Evolutionary conservation across 441 rosid genomes (phyloP).

Genomic region (Cnidoscolus chayamansa): DNA sequence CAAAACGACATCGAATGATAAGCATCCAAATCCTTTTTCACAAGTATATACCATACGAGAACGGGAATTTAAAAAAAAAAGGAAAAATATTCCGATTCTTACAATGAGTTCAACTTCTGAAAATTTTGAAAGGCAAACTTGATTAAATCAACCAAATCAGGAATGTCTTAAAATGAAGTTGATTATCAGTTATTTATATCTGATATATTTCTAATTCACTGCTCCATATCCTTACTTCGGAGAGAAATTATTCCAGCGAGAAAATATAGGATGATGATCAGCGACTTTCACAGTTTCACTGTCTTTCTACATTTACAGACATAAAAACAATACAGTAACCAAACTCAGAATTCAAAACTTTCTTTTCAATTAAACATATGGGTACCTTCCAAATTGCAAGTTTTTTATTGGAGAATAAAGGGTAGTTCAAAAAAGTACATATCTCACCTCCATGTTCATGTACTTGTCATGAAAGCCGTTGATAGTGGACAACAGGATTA

Average conservation of each 20-base stretch:
- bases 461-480: slow-evolving; percentile 39
- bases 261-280: too few relatives aligned
- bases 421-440: neutral
- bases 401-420: slow-evolving; percentile 13
- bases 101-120: slow-evolving; percentile 3
- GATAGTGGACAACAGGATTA: slow-evolving; percentile 44
- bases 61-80: too few relatives aligned
- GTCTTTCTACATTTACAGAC: too few relatives aligned
- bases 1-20: slow-evolving; percentile 3
- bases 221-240: neutral
- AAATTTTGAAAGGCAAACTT: slow-evolving; percentile 26
- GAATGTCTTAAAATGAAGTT: neutral
- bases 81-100: too few relatives aligned
- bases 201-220: neutral
- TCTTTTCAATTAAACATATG: neutral
- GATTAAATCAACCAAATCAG: slow-evolving; percentile 15
- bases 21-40: neutral
- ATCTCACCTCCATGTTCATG: slow-evolving; percentile 25
- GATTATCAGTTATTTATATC: neutral
- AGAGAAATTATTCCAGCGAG: neutral
- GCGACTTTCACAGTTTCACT: too few relatives aligned
- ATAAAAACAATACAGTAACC: slow-evolving; percentile 5
- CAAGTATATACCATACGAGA: too few relatives aligned
- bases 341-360: slow-evolving; percentile 7
- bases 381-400: neutral